Evolutionary conservation across 306 rosid species (phyloP).

Genomic region (Castanea mollissima): DNA sequence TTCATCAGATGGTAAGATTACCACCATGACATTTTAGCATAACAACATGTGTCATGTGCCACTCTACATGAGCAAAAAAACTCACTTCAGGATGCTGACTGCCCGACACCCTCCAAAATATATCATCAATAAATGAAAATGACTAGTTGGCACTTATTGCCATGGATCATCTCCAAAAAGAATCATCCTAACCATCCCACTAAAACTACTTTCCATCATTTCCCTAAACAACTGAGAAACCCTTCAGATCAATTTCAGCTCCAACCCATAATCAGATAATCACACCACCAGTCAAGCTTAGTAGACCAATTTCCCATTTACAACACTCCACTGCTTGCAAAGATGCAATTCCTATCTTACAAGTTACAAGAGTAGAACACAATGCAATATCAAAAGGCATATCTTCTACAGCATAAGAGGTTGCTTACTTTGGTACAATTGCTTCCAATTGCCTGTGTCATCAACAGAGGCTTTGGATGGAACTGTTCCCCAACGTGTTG

Average conservation of each 20-base stretch:
- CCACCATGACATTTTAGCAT: neutral
- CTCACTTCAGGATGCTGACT: neutral
- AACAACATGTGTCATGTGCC: neutral
- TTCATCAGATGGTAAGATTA: neutral
- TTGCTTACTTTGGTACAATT: conserved; percentile 60
- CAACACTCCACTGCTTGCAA: conserved; percentile 9
- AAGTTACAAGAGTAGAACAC: conserved; percentile 1
- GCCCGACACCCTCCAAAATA: neutral
- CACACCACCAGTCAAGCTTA: neutral
- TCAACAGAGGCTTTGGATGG: conserved; percentile 45
- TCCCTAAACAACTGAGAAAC: conserved; percentile 28
- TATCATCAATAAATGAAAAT: neutral
- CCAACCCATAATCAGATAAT: conserved; percentile 24
- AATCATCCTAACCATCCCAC: conserved; percentile 7
- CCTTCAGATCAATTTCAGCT: conserved; percentile 19
- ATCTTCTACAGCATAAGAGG: conserved; percentile 15
- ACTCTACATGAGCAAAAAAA: neutral
- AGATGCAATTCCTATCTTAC: conserved; percentile 7
- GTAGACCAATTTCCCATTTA: neutral
- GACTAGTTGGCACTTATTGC: conserved; percentile 15
- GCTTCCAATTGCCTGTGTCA: conserved; percentile 53
- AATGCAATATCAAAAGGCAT: conserved; percentile 24
- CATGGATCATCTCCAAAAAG: conserved; percentile 7
- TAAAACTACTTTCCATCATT: conserved; percentile 30
- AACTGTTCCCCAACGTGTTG: conserved; percentile 52